Base-by-base conservation (phyloP, 2,329 filamentous ascomycete genomes). In the Harringtonia aguacate region DNA sequence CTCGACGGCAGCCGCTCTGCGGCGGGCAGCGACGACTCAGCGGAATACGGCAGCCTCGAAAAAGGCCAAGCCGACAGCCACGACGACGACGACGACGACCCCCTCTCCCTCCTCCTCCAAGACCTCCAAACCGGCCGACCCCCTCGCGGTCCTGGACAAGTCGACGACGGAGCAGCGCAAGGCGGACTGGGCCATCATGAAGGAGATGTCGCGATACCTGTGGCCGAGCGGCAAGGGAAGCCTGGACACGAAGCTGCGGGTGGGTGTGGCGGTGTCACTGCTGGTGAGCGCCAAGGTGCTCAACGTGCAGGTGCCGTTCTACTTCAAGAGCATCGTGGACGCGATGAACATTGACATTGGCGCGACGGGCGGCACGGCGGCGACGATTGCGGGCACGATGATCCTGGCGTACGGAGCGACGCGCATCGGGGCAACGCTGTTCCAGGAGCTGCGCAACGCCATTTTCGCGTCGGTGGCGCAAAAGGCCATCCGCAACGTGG, bases 151-250 rank as follows among this genome's bases (percentile, higher is more conserved):
- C 13, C 71, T 83, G 57, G 73, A 84, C 48, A 81, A 77, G 57
- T 79, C 78, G 41, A 81, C 79, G 18, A 80, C 89, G 55, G 86
- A 95, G 65, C 94, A 98, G 72, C 79, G 92, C 55, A 94, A 89
- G 66, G 90, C 89, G 9, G 92, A 98, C 59, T 95, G 90, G 90
- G 89, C 89, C 39, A 98, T 98, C 53, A 92, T 98, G 72, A 94
- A 85, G 65, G 90, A 98, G 62, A 97, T 98, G 90, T 81, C 84
- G 48, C 81, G 81, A 49, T 98, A 98, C 62, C 69, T 98, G 20
- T 98, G 92, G 92, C 92, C 92, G 20, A 94, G 92, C 68, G 80
- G 89, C 61, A 94, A 92, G 68, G 80, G 89, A 61, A 86, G 84
- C 58, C 62, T 85, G 56, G 81, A 81, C 44, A 94, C 88, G 4